Conservation (phyloP, 1,139 yeast species). For the Taiozyma sp. region DNA sequence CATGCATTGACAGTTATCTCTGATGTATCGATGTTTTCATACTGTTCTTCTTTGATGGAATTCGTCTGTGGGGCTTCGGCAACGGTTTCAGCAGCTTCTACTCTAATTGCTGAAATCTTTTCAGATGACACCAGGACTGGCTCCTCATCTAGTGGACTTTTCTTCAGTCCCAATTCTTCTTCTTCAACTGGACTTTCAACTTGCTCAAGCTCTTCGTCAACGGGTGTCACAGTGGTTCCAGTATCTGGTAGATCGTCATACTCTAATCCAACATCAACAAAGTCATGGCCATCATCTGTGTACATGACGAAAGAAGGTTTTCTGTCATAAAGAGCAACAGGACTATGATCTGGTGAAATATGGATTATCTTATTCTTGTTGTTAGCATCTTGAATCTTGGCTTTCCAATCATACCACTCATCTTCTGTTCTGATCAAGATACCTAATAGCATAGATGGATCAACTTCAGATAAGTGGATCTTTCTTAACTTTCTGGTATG, state of each 20-base stretch:
- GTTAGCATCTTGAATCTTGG: constrained; percentile 23
- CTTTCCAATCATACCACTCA: constrained; percentile 59
- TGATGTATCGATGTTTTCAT: constrained; percentile 12
- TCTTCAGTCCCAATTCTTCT: constrained; percentile 7
- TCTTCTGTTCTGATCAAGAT: constrained; percentile 44
- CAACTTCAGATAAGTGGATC: constrained; percentile 61
- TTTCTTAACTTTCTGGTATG: constrained; percentile 62
- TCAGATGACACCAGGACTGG: constrained; percentile 1
- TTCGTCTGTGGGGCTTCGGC: constrained; percentile 4
- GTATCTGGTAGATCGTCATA: constrained; percentile 23
- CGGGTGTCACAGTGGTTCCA: constrained; percentile 12
- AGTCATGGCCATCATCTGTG: constrained; percentile 34
- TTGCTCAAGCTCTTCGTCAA: constrained; percentile 9
- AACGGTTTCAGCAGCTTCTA: neutral
- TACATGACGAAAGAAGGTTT: constrained; percentile 26
- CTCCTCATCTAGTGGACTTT: constrained; percentile 7
- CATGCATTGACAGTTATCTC: neutral
- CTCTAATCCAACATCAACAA: constrained; percentile 37
- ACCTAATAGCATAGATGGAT: constrained; percentile 97
- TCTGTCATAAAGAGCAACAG: constrained; percentile 20
- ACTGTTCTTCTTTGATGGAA: constrained; percentile 15
- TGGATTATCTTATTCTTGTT: constrained; percentile 44
- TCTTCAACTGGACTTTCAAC: constrained; percentile 11
- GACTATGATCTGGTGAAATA: constrained; percentile 30
- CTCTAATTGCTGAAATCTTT: neutral